Evolutionary conservation across 495 filamentous ascomycete genomes (phyloP).

Genomic region (Tuber indicum): DNA sequence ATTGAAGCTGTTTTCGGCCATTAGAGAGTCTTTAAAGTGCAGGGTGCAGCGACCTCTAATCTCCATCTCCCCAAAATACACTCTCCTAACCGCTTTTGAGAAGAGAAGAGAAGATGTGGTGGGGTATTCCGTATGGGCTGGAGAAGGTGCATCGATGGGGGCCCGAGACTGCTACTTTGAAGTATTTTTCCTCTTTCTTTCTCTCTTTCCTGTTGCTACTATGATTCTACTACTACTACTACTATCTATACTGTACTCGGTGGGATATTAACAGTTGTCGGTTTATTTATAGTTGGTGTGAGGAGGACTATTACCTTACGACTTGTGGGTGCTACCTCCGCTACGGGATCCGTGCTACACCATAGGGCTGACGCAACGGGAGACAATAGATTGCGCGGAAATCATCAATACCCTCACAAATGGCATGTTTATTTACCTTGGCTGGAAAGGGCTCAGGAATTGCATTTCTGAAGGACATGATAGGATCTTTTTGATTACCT

Average conservation of each 20-base stretch:
- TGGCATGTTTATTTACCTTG: constrained; percentile 66
- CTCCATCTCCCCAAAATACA: neutral
- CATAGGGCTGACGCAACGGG: constrained; percentile 1
- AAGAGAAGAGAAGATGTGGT: constrained; percentile 15
- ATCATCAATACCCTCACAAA: constrained; percentile 75
- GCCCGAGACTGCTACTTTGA: constrained; percentile 36
- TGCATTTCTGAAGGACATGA: constrained; percentile 66
- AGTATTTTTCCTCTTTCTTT: constrained; percentile 19
- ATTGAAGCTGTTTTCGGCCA: neutral
- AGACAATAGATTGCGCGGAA: constrained; percentile 51
- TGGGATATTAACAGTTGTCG: neutral
- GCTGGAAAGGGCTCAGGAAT: constrained; percentile 63
- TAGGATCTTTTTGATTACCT: constrained; percentile 63
- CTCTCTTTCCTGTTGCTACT: neutral
- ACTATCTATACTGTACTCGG: neutral
- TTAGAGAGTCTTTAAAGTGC: neutral
- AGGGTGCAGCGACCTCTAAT: neutral
- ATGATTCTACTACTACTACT: no score
- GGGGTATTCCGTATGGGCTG: constrained; percentile 27
- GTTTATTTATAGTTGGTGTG: constrained; percentile 40
- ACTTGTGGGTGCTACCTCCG: constrained; percentile 21
- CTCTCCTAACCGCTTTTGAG: neutral
- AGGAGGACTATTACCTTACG: constrained; percentile 41
- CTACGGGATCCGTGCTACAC: neutral
- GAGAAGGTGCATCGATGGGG: constrained; percentile 34